Evolutionary conservation across 1,139 yeast genomes (phyloP), one percentile per base, ranked within the genome.

Genomic region (Blastobotrys malaysiensis): DNA sequence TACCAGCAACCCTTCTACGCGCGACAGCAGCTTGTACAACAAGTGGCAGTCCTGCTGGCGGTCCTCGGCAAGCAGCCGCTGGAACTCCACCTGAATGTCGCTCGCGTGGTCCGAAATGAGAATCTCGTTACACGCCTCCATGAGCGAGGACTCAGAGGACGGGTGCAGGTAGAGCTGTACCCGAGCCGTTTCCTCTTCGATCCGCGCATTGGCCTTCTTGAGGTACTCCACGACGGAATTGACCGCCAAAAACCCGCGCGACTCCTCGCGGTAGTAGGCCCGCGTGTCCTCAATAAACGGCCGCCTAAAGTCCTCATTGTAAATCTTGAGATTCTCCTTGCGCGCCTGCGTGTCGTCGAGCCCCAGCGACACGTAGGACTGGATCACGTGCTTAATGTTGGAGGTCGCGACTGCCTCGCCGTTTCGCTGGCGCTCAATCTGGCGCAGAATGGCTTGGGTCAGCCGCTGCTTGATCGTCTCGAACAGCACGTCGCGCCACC

Each of bases 141-240:
- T 81, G 57, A 93, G 78, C 49, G 84, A 83, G 61, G 83, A 81
- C 67, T 87, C 88, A 16, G 97, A 87, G 66, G 88, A 91, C 54
- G 89, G 95, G 69, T 91, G 96, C 69, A 90, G 77, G 66, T 87
- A 87, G 68, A 85, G 79, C 58, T 84, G 85, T 57, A 93, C 83
- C 51, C 95, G 78, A 50, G 84, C 80, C 56, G 85, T 81, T 71
- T 93, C 99, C 68, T 90, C 96, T 44, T 81, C 80, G 50, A 93
- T 81, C 59, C 97, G 78, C 49, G 81, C 77, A 64, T 88, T 91
- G 51, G 96, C 96, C 69, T 86, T 88, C 61, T 81, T 83, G 82
- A 93, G 85, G 72, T 93, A 93, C 66, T 89, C 96, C 44, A 91
- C 93, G 51, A 91, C 95, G 62, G 90, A 86, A 69, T 89, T 87